Conservation (phyloP, 1,284 basidiomycete genomes). For the Apiotrichum veenhuisii region DNA sequence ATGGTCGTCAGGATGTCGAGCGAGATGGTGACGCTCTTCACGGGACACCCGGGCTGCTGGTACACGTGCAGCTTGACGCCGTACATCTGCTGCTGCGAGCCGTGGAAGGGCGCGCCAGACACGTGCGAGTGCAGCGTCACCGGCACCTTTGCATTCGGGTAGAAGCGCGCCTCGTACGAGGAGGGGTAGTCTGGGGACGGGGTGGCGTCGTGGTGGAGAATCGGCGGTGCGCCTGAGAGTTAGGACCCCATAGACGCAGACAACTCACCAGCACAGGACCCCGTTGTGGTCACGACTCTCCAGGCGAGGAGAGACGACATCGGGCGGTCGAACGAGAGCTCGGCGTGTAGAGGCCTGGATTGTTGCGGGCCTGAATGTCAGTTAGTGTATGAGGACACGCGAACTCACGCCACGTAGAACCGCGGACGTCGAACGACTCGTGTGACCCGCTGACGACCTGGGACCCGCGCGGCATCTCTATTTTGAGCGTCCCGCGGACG, state of each 20-base stretch:
- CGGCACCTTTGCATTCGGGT: conserved; percentile 51
- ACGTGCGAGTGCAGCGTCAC: conserved; percentile 68
- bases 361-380: not conserved
- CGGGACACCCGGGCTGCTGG: conserved; percentile 45
- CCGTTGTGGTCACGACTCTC: conserved; percentile 1
- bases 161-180: conserved; percentile 69
- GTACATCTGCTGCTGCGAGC: conserved; percentile 17
- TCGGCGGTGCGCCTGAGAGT: conserved; percentile 18
- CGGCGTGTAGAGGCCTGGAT: not conserved
- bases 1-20: conserved; percentile 67
- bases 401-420: not conserved
- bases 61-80: conserved; percentile 37
- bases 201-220: conserved; percentile 38
- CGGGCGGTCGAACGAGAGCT: not conserved
- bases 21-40: conserved; percentile 54
- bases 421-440: not conserved
- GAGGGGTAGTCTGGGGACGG: conserved; percentile 58
- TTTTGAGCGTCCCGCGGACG: not conserved
- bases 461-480: not conserved
- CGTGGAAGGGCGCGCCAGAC: conserved; percentile 60
- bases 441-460: not conserved
- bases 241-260: not conserved
- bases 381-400: not conserved
- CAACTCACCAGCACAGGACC: conserved; percentile 18
- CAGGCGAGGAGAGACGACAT: conserved; percentile 10